A percentile compares a stretch with the other conserved stretches of the same genome.
Evolutionary conservation across 495 filamentous ascomycete genomes (phyloP).

Genomic region (Aspergillus diversus): DNA sequence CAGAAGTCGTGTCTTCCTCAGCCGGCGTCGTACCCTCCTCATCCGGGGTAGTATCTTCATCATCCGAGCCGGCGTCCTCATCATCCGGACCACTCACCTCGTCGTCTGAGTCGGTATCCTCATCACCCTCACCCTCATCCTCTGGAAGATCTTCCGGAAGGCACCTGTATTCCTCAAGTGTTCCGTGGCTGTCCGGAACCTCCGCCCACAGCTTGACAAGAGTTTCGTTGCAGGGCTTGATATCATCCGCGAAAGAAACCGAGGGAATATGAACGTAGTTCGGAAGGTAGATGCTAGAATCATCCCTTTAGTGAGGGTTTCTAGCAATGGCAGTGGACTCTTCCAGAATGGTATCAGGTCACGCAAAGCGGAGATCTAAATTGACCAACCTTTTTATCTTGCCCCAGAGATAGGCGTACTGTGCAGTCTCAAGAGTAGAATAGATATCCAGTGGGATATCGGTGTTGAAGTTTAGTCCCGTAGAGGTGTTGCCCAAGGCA

Average conservation of each 20-base stretch:
- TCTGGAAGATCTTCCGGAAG: not conserved
- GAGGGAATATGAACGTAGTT: not conserved
- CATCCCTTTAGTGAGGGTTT: not conserved
- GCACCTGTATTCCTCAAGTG: not conserved
- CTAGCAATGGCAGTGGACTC: not conserved
- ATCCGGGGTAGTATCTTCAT: not conserved
- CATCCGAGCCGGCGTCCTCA: not conserved
- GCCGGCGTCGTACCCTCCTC: not conserved
- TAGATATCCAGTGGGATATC: not conserved
- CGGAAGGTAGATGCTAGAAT: not conserved
- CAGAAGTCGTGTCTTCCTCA: not conserved
- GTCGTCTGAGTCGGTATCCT: not conserved
- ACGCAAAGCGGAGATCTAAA: not conserved
- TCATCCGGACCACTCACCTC: not conserved
- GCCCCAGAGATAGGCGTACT: not conserved
- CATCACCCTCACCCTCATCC: not conserved
- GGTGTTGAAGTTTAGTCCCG: not conserved
- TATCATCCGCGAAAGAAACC: not conserved
- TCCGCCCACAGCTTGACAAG: constrained; percentile 2
- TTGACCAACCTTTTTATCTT: constrained; percentile 4
- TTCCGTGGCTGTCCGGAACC: not conserved
- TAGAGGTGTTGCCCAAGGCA: not conserved
- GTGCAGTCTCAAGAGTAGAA: not conserved
- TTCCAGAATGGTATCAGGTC: not conserved
- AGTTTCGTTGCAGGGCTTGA: constrained; percentile 5